Evolutionary conservation across 371 early-diverging fungal species (phyloP).

Genomic region (Mucor indicus): DNA sequence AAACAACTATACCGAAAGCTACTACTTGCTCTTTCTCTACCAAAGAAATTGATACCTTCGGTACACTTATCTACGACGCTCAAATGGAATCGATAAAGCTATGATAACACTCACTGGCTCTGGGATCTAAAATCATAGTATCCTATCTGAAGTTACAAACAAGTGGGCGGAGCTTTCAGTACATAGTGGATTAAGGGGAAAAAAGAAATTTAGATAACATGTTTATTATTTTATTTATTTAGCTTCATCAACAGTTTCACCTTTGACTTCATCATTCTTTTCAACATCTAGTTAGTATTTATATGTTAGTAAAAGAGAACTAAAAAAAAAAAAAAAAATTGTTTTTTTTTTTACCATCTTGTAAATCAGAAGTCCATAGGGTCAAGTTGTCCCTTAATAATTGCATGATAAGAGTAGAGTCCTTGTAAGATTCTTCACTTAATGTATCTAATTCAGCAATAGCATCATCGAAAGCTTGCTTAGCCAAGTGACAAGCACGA

Average conservation of each 20-base stretch:
- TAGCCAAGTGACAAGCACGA: conserved; percentile 98
- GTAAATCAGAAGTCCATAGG: conserved; percentile 98
- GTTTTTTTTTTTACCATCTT: conserved; percentile 57
- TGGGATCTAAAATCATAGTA: too few relatives aligned
- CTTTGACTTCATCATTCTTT: conserved; percentile 20
- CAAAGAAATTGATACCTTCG: too few relatives aligned
- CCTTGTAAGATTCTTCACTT: conserved; percentile 99
- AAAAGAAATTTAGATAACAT: neutral
- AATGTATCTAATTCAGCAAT: conserved; percentile 99
- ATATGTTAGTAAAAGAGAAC: conserved; percentile 87
- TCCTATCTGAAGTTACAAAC: too few relatives aligned
- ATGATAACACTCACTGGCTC: too few relatives aligned
- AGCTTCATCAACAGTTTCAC: conserved; percentile 23
- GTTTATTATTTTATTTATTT: conserved; percentile 11
- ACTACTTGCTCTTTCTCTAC: too few relatives aligned
- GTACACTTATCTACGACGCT: too few relatives aligned
- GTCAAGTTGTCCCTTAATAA: conserved; percentile 99
- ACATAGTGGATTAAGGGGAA: too few relatives aligned
- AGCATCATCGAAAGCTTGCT: conserved; percentile 99
- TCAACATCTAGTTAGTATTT: conserved; percentile 19
- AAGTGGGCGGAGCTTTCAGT: too few relatives aligned
- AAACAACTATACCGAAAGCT: too few relatives aligned
- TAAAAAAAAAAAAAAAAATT: neutral
- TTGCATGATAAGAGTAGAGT: conserved; percentile 99
- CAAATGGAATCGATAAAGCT: too few relatives aligned